Evolutionary conservation across 306 rosid genomes (phyloP).

Genomic region (Trifolium subterraneum): DNA sequence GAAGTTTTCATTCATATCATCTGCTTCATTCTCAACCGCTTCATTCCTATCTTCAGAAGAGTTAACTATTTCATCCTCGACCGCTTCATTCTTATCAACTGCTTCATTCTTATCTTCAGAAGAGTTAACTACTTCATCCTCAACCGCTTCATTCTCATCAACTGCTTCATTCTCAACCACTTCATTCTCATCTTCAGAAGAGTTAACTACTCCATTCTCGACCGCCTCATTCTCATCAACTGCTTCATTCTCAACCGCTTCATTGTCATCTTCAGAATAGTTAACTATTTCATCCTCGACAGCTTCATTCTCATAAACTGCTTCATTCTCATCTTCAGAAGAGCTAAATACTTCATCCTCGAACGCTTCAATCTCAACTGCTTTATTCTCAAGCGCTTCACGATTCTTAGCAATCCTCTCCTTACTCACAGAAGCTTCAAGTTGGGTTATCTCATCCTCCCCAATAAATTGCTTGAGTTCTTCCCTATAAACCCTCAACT

Average conservation of each 20-base stretch:
- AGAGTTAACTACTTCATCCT: no score
- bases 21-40: no score
- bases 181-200: no score
- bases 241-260: neutral
- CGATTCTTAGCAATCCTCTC: neutral
- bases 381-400: constrained; percentile 5
- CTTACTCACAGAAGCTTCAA: constrained; percentile 27
- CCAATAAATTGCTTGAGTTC: constrained; percentile 38
- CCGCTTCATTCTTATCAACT: no score
- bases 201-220: no score
- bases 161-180: no score
- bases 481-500: constrained; percentile 43
- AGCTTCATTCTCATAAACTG: neutral
- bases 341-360: constrained; percentile 30
- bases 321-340: constrained; percentile 20
- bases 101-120: no score
- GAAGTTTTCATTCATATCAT: no score
- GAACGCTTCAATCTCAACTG: constrained; percentile 10
- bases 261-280: constrained; percentile 7
- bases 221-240: neutral
- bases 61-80: no score
- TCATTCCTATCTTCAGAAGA: no score
- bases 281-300: constrained; percentile 1
- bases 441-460: constrained; percentile 42
- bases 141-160: no score